Conservation (phyloP, 78 protist genomes). For the Neovahlkampfia damariscottae region DNA sequence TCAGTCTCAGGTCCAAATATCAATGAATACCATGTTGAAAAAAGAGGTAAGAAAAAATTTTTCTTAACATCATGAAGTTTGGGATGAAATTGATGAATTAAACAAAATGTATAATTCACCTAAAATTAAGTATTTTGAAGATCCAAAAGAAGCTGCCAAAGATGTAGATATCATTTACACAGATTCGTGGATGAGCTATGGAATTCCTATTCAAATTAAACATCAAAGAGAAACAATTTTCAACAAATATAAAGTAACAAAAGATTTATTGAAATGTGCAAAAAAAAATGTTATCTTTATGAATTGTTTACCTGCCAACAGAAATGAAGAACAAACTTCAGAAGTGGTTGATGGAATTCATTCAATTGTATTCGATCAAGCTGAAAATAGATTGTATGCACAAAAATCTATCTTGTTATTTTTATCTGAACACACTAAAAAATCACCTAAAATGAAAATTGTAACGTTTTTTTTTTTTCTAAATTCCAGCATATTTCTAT, state of each 20-base stretch:
- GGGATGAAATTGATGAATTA: slow-evolving; percentile 29
- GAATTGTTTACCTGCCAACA: slow-evolving; percentile 66
- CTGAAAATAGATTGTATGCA: slow-evolving; percentile 65
- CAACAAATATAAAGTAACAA: slow-evolving; percentile 41
- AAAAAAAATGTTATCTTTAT: slow-evolving; percentile 46
- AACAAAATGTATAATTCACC: slow-evolving; percentile 15
- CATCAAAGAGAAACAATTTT: slow-evolving; percentile 16
- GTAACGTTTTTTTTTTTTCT: too few species aligned
- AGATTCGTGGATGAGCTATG: slow-evolving; percentile 63
- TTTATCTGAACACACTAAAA: too few species aligned
- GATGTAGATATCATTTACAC: slow-evolving; percentile 51
- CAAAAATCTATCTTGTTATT: slow-evolving; percentile 41
- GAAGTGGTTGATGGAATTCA: slow-evolving; percentile 50
- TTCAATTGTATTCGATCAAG: slow-evolving; percentile 50
- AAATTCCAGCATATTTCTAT: too few species aligned
- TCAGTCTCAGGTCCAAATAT: slow-evolving; percentile 36
- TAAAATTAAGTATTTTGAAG: not conserved
- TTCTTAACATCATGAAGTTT: too few species aligned
- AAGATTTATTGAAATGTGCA: slow-evolving; percentile 32
- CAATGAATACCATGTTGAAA: slow-evolving; percentile 15
- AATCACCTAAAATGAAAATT: too few species aligned
- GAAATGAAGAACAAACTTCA: slow-evolving; percentile 56
- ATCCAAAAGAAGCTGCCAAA: slow-evolving; percentile 30
- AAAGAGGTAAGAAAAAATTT: too few species aligned
- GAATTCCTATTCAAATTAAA: slow-evolving; percentile 32